Percentiles rank a stretch among this genome's conserved stretches.
Evolutionary conservation across 768 basidiomycete genomes (phyloP).

Genomic region (Suillus occidentalis): DNA sequence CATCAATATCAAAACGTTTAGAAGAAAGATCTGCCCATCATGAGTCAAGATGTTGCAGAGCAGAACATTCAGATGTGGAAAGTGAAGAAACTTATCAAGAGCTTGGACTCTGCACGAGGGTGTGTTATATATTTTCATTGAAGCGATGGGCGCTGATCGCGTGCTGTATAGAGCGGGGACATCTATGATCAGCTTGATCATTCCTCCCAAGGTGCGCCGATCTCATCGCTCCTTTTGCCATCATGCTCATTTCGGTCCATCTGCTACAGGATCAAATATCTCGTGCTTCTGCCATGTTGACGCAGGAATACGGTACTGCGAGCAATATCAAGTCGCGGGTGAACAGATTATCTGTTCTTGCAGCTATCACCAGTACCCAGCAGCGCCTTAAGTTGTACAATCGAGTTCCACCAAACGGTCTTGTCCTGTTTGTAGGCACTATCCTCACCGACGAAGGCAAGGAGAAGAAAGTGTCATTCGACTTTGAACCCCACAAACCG

Average conservation of each 20-base stretch:
- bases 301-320: slow-evolving; percentile 98
- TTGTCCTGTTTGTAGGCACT: slow-evolving; percentile 97
- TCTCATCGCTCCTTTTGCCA: slow-evolving; percentile 9
- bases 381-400: slow-evolving; percentile 91
- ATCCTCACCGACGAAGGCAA: slow-evolving; percentile 98
- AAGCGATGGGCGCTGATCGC: slow-evolving; percentile 24
- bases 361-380: slow-evolving; percentile 98
- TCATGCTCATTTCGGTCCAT: slow-evolving; percentile 8
- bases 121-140: slow-evolving; percentile 14
- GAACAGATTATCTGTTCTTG: slow-evolving; percentile 94
- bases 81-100: slow-evolving; percentile 98
- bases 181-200: slow-evolving; percentile 98
- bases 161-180: slow-evolving; percentile 73
- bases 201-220: slow-evolving; percentile 80
- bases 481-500: slow-evolving; percentile 98
- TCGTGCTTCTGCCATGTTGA: slow-evolving; percentile 91
- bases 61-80: slow-evolving; percentile 99
- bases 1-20: slow-evolving; percentile 4
- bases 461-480: slow-evolving; percentile 98
- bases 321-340: slow-evolving; percentile 99
- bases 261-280: slow-evolving; percentile 83
- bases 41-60: slow-evolving; percentile 86
- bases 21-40: slow-evolving; percentile 41
- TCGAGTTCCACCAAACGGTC: slow-evolving; percentile 87
- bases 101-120: slow-evolving; percentile 80